These are phyloP conservation scores for Purpureocillium lavendulum DNA, from an alignment of 2,329 filamentous ascomycete genomes.

Conservation along the genomic window DNA sequence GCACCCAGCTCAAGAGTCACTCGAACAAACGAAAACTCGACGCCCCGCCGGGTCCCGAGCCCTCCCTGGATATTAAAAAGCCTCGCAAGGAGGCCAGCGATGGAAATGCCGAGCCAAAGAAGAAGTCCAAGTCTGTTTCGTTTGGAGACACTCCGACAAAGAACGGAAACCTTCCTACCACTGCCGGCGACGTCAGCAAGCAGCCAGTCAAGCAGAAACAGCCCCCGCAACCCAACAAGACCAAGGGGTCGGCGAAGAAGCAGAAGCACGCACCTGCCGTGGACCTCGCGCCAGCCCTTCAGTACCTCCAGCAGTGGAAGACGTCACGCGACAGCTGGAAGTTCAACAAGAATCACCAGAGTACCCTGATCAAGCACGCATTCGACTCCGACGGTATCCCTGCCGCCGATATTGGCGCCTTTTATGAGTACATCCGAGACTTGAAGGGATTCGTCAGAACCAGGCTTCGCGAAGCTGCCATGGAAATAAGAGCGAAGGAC, in stretches of 20 bases:
- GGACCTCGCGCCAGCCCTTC: conserved; percentile 56
- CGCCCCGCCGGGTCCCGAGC: conserved; percentile 20
- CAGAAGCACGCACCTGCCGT: conserved; percentile 25
- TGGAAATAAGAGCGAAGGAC: conserved; percentile 50
- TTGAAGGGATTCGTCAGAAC: conserved; percentile 68
- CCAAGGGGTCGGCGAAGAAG: conserved; percentile 30
- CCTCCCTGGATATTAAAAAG: conserved; percentile 23
- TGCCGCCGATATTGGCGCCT: conserved; percentile 55
- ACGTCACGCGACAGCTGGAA: conserved; percentile 70
- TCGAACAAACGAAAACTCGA: conserved; percentile 31
- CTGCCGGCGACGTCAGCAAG: conserved; percentile 13
- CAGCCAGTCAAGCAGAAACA: conserved; percentile 20
- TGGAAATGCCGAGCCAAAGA: conserved; percentile 19
- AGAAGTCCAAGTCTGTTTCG: conserved; percentile 37
- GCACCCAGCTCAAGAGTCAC: conserved; percentile 21
- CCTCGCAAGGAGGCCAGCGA: conserved; percentile 20
- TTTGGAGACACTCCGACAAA: conserved; percentile 36
- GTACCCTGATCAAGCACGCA: conserved; percentile 72
- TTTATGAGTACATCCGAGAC: conserved; percentile 72
- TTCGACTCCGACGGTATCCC: conserved; percentile 68
- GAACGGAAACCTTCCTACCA: conserved; percentile 12
- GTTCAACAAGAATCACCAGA: conserved; percentile 92
- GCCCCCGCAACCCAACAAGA: conserved; percentile 17
- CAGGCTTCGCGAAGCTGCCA: conserved; percentile 58
- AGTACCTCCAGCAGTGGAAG: conserved; percentile 72